Conservation (phyloP, 306 rosid genomes). For the Sindora glabra region DNA sequence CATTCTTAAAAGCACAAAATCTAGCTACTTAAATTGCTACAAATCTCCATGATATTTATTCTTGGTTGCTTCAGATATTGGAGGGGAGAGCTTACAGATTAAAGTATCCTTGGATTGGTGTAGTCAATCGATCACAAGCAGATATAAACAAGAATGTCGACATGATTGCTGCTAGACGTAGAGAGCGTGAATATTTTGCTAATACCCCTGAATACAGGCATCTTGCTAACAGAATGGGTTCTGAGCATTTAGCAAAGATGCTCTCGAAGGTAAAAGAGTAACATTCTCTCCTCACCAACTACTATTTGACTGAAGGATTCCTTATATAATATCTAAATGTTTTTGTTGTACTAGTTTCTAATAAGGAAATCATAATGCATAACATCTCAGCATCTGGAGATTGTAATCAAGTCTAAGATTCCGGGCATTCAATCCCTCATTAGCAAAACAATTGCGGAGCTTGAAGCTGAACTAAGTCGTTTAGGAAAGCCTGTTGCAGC, state of each 20-base stretch:
- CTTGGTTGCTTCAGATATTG: conserved; percentile 49
- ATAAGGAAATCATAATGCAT: conserved; percentile 10
- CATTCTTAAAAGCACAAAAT: not conserved
- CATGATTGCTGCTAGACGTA: conserved; percentile 96
- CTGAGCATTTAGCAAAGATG: conserved; percentile 88
- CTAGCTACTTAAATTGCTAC: not conserved
- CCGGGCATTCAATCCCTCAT: conserved; percentile 93
- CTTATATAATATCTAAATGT: not conserved
- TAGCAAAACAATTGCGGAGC: conserved; percentile 69
- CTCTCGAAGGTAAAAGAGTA: conserved; percentile 66
- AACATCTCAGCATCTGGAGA: conserved; percentile 78
- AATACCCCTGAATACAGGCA: conserved; percentile 83
- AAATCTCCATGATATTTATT: conserved; percentile 2
- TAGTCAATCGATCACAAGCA: conserved; percentile 83
- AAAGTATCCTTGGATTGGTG: conserved; percentile 92
- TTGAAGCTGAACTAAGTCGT: conserved; percentile 86
- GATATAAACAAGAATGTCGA: conserved; percentile 93
- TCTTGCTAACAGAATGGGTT: conserved; percentile 88
- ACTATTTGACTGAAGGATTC: not conserved
- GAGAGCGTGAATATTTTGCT: conserved; percentile 77
- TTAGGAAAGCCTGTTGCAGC: conserved; percentile 83
- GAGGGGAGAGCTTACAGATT: conserved; percentile 76
- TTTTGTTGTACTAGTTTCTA: not conserved
- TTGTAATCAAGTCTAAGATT: conserved; percentile 90
- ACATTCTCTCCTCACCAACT: not conserved